Conservation (phyloP, 495 filamentous ascomycete genomes). For the Daldinia bambusicola region DNA sequence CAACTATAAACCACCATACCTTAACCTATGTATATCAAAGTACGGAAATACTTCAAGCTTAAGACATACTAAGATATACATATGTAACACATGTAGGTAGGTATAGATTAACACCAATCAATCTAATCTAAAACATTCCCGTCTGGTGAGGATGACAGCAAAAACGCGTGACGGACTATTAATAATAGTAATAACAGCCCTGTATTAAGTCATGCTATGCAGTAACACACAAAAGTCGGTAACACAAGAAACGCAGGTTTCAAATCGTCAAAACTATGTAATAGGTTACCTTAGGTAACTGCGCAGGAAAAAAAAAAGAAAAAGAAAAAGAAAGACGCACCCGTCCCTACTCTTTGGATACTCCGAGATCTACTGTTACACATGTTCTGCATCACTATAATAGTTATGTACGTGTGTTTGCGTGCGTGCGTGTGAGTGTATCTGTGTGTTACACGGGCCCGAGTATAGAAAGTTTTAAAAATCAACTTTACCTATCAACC, state of each 20-base stretch:
- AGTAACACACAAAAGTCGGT: slow-evolving; percentile 5
- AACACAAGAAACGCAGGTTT: background rate
- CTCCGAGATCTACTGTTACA: slow-evolving; percentile 4
- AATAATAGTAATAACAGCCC: slow-evolving; percentile 1
- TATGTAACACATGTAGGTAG: too few relatives aligned
- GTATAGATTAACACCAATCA: background rate
- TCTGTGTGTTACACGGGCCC: too few relatives aligned
- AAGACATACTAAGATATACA: too few relatives aligned
- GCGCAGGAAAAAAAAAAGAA: too few relatives aligned
- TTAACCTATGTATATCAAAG: background rate
- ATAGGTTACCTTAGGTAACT: too few relatives aligned
- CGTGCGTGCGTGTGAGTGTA: too few relatives aligned
- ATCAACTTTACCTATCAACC: too few relatives aligned
- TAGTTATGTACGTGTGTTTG: too few relatives aligned
- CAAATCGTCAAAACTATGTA: background rate
- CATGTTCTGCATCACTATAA: background rate
- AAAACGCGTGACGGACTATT: slow-evolving; percentile 5
- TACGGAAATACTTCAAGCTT: background rate
- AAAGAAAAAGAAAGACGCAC: too few relatives aligned
- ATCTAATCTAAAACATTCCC: background rate
- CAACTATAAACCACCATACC: too few relatives aligned
- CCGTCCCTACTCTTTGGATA: background rate
- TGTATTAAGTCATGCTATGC: background rate
- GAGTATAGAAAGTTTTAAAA: too few relatives aligned
- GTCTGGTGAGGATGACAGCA: background rate